phyloP scores from a whole-genome alignment of 1,284 basidiomycete species.

The Fomitopsis betulina region DNA sequence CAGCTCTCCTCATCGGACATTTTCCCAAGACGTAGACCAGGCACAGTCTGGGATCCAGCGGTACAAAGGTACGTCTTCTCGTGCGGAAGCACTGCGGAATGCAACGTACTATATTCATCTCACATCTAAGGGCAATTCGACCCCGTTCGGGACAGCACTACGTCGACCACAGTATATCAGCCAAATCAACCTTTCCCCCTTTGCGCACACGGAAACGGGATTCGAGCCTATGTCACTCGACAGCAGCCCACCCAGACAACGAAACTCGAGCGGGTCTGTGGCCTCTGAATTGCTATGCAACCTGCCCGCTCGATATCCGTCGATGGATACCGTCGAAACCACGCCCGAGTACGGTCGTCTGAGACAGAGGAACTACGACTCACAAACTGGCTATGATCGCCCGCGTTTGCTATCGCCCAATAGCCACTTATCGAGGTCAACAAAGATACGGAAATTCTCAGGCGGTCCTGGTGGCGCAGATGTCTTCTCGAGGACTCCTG shows the following conservation, averaged over 20 bases:
- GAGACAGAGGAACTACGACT: constrained; percentile 11
- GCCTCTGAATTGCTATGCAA: constrained; percentile 11
- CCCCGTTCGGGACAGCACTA: neutral
- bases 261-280: constrained; percentile 7
- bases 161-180: neutral
- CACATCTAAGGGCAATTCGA: too few species aligned
- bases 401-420: too few species aligned
- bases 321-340: neutral
- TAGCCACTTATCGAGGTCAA: neutral
- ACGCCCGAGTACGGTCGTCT: neutral
- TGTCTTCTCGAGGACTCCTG: neutral
- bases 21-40: too few species aligned
- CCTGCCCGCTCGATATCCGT: neutral
- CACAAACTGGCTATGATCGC: neutral
- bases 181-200: neutral
- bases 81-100: too few species aligned
- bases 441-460: too few species aligned
- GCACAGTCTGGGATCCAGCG: too few species aligned
- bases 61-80: too few species aligned
- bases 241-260: constrained; percentile 11
- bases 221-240: constrained; percentile 24
- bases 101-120: neutral
- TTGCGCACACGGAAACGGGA: constrained; percentile 5
- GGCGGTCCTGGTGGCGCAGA: too few species aligned
- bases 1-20: neutral